phyloP scores from a whole-genome alignment of 2,329 filamentous ascomycete genomes.

The Aspergillus eucalypticola region DNA sequence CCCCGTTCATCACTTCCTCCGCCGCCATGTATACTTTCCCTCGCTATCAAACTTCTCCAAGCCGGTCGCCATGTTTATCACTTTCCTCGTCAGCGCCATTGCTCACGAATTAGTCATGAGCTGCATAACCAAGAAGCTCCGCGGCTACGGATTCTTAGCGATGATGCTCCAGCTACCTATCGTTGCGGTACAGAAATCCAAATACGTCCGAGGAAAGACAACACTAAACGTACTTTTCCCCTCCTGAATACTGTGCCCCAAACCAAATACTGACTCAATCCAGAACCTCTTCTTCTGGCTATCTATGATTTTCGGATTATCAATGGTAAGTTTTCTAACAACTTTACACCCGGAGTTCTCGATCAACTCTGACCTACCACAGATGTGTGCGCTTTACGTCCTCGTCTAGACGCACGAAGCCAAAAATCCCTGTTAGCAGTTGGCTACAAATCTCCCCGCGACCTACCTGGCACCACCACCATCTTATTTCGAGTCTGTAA shows the following conservation, averaged over 20 bases:
- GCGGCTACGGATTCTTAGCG: slow-evolving; percentile 88
- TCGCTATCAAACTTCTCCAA: slow-evolving; percentile 74
- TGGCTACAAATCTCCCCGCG: too few species aligned
- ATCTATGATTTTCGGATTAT: slow-evolving; percentile 84
- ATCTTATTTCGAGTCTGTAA: neutral
- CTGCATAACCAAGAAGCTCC: slow-evolving; percentile 94
- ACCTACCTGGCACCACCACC: neutral
- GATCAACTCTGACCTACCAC: slow-evolving; percentile 1
- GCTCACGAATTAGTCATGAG: slow-evolving; percentile 97
- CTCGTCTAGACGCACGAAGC: slow-evolving; percentile 44
- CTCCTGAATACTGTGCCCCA: neutral
- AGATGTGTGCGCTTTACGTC: slow-evolving; percentile 64
- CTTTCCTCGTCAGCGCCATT: slow-evolving; percentile 84
- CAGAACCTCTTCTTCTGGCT: slow-evolving; percentile 85
- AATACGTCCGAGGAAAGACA: slow-evolving; percentile 70
- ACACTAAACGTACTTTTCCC: slow-evolving; percentile 64
- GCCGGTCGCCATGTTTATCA: slow-evolving; percentile 78
- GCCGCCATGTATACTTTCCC: slow-evolving; percentile 89
- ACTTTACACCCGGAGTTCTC: neutral
- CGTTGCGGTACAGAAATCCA: slow-evolving; percentile 83
- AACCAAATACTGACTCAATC: neutral
- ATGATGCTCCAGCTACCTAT: slow-evolving; percentile 98
- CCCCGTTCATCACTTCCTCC: slow-evolving; percentile 94
- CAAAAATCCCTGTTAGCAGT: too few species aligned
- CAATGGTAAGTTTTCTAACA: slow-evolving; percentile 63